A percentile compares a stretch with the other conserved stretches of the same genome.
Evolutionary conservation across 2,329 filamentous ascomycete species (phyloP).

Genomic region (Xylaria sp.): DNA sequence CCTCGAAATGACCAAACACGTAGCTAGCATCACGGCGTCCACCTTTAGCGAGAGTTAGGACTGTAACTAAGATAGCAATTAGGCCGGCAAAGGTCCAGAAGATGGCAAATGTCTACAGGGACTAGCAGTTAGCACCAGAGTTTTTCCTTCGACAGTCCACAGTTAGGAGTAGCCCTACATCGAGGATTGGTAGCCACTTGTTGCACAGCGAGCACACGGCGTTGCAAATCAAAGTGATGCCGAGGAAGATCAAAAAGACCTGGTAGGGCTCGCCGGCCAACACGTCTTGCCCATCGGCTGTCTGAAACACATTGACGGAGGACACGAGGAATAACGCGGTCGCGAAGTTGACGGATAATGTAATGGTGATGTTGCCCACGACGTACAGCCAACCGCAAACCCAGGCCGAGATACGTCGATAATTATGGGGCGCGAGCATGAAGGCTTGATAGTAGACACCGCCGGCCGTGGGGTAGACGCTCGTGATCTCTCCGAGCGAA

Average conservation of each 20-base stretch:
- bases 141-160: neutral
- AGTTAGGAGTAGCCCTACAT: conserved; percentile 59
- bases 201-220: conserved; percentile 71
- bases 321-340: conserved; percentile 69
- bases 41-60: conserved; percentile 70
- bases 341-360: conserved; percentile 81
- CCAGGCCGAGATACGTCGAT: conserved; percentile 70
- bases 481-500: conserved; percentile 76
- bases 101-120: conserved; percentile 69
- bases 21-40: conserved; percentile 67
- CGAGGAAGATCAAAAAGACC: conserved; percentile 73
- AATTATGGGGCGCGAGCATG: conserved; percentile 68
- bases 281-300: conserved; percentile 49
- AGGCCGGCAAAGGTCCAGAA: conserved; percentile 77
- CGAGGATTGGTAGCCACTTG: conserved; percentile 68
- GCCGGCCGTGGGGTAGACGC: conserved; percentile 76
- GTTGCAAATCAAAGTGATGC: conserved; percentile 68
- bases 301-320: conserved; percentile 62
- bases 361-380: conserved; percentile 82
- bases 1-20: conserved; percentile 73
- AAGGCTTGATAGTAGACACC: conserved; percentile 82
- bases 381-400: conserved; percentile 79
- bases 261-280: conserved; percentile 64
- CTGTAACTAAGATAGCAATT: conserved; percentile 66
- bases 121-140: conserved; percentile 1